Evolutionary conservation across 129 eudicot species (phyloP), one percentile per base, ranked within the genome.

Genomic region (Flaveria sonorensis): DNA sequence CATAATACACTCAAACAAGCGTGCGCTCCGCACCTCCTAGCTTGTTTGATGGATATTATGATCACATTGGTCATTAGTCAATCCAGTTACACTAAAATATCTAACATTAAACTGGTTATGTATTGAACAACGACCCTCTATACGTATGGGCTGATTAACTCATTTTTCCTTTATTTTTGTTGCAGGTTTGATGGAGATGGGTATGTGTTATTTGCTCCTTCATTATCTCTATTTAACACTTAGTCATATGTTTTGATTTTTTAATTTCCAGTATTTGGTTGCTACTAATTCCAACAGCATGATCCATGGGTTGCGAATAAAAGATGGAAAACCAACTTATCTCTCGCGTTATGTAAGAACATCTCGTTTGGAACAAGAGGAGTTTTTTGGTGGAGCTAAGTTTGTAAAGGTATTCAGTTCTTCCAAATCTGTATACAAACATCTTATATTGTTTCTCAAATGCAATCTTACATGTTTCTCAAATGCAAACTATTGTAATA

Each of bases 181-280:
- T 89, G 92, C 87, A 93, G 98, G 98, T 93, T 93, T 75, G 98
- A 93, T 71, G 98, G 98, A 87, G 98, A 93, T 84, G 98, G 98
- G 98, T 93, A 74, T 42, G 92, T 87, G 18, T 62, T 74, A 20
- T 77, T 57, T 77, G 61, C 19, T 74, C 72, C 32, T 28, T 28
- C 57, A 76, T 84, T 47, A 62, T 51, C 63, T 46, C 8, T 57
- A 20, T 15, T 46, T 71, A 15, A 26, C 36, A 75, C 8, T 16
- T 65, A 52, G 12, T 36, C 6, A 23, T 47, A 26, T 75, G 50
- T 46, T 47, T 18, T 28, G 5, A 63, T 52, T 52, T 16, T 52
- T 52, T 6, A 50, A 50, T 50, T 14, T 50, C 55, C 20, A 16
- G 16, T 75, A 46, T 24, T 16, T 48, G 7, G 16, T 3, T 45